A percentile compares a stretch with the other conserved stretches of the same genome.
These are phyloP conservation scores for Brassica balearica DNA, from an alignment of 441 rosid species.

Conservation along the genomic window DNA sequence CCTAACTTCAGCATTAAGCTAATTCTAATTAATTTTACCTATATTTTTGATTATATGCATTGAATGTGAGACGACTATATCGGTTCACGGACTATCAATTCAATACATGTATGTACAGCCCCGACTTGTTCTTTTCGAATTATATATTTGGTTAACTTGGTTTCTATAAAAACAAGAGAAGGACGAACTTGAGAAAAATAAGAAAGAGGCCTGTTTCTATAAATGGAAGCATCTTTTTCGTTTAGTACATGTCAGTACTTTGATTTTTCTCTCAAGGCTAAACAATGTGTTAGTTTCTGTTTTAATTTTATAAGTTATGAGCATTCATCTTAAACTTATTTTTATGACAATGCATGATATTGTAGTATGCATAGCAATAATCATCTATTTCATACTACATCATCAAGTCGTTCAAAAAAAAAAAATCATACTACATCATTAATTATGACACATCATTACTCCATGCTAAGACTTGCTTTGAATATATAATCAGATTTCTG, in stretches of 20 bases:
- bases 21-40: slow-evolving; percentile 23
- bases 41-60: slow-evolving; percentile 26
- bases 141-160: slow-evolving; percentile 26
- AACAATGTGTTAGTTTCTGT: slow-evolving; percentile 15
- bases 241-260: slow-evolving; percentile 17
- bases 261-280: slow-evolving; percentile 2
- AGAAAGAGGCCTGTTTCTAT: slow-evolving; percentile 26
- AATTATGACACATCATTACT: slow-evolving; percentile 14
- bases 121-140: slow-evolving; percentile 32
- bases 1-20: slow-evolving; percentile 47
- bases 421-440: neutral
- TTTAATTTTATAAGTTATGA: neutral
- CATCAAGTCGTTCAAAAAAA: too few species aligned
- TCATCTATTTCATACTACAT: neutral
- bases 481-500: neutral
- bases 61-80: slow-evolving; percentile 39
- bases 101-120: slow-evolving; percentile 38
- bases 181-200: slow-evolving; percentile 13
- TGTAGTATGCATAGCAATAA: slow-evolving; percentile 6
- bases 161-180: slow-evolving; percentile 29
- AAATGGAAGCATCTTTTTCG: slow-evolving; percentile 35
- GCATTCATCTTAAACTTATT: neutral
- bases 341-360: neutral
- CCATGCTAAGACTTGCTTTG: neutral
- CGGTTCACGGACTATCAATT: slow-evolving; percentile 40